phyloP scores from a whole-genome alignment of 176 grass and related monocot species.

The Raddia guianensis region DNA sequence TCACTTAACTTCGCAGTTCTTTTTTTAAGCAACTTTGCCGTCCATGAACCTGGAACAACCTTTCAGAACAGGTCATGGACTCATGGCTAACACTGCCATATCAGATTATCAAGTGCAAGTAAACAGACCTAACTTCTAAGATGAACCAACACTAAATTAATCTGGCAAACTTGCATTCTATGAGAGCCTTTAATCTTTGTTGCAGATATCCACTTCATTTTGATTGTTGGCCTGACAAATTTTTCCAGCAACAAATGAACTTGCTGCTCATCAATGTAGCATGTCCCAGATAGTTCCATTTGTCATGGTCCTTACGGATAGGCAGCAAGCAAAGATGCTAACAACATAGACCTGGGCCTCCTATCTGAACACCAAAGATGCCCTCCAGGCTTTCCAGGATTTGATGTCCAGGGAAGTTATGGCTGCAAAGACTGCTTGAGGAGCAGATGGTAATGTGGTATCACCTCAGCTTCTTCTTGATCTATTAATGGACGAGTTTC shows the following conservation, averaged over 20 bases:
- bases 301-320: not conserved
- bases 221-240: not conserved
- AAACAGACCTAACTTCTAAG: not conserved
- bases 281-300: not conserved
- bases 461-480: not conserved
- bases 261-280: not conserved
- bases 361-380: not conserved
- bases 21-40: not conserved
- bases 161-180: not conserved
- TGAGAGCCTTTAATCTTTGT: not conserved
- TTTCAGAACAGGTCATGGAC: not conserved
- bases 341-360: not conserved
- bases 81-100: not conserved
- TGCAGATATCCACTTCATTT: not conserved
- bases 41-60: not conserved
- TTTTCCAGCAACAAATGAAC: not conserved
- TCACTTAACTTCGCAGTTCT: not conserved
- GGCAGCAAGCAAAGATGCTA: not conserved
- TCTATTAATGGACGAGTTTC: not conserved
- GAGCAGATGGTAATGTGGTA: not conserved
- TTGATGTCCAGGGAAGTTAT: not conserved
- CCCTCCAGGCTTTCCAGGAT: not conserved
- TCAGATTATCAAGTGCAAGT: not conserved
- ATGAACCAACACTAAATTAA: not conserved
- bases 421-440: not conserved